Evolutionary conservation across 768 basidiomycete genomes (phyloP), one percentile per base, ranked within the genome.

Genomic region (Hortiboletus flavorubellus): DNA sequence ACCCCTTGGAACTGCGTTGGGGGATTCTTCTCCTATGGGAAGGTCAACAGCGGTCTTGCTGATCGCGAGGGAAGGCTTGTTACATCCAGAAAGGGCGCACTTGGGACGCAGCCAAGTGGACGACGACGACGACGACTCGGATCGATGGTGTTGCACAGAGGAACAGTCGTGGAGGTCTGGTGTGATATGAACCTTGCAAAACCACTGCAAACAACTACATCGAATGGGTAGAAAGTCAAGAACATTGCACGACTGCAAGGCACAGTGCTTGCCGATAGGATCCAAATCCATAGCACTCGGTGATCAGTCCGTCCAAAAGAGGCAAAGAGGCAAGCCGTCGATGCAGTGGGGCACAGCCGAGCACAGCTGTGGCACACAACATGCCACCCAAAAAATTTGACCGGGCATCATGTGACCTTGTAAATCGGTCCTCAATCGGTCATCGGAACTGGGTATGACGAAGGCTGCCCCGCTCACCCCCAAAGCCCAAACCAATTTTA

Each of bases 191-290:
- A 79, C 68, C 11, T 75, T 75, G 73, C 91, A 93, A 69, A 83
- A 91, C 54, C 75, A 68, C 35, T 66, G 67, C 43, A 75, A 64
- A 72, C 91, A 93, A 30, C 63, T 62, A 65, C 91, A 93, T 47
- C 71, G 69, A 55, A 89, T 84, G n/a, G 91, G 91, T 0, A 93
- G 78, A 57, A 92, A 87, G 72, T 92, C 90, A 60, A 86, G 73
- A 35, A 75, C 59, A 50, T 79, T 76, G 76, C 91, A 93, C 15
- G 77, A 70, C 9, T 75, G 47, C 46, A 80, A 58, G n/a, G 85
- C 73, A 67, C 91, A 93, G 59, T 81, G 84, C 43, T 78, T 74
- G 51, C 91, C 91, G 56, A 90, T 73, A 23, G 76, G 69, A 38
- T 80, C 71, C 48, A 87, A 62, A 53, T 76, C 76, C 72, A 76